Base-by-base conservation (phyloP, 1,139 yeast species). In the Debaryomyces psychrophilus region DNA sequence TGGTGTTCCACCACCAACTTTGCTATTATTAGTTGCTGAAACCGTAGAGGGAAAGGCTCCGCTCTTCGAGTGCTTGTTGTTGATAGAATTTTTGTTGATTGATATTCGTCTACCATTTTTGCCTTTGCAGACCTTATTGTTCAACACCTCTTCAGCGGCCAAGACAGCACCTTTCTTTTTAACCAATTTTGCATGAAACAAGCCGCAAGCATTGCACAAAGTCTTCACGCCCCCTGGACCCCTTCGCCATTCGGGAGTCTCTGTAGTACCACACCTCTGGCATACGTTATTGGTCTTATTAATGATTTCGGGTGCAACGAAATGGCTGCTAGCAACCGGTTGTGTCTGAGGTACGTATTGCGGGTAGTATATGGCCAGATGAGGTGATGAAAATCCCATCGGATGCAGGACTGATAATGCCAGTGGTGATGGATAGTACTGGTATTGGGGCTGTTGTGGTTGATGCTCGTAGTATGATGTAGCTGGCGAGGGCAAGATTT, bases 181-280 rank as follows among this genome's bases (percentile, higher is more conserved):
- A 42, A 82, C 80, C 45, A 86, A 69, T 61, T 87, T 87, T 23
- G 93, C 90, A 64, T 85, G 90, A 62, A 81, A 87, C 43, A 90
- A 71, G 0, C 97, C 97, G 67, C 97, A 90, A 0, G 96, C 96
- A 64, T 90, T 90, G 65, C 96, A 90, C 48, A 90, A 70, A 0
- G 95, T 87, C 44, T 95, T 73, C 11, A 86, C 87, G 0, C 96
- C 97, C 50, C 82, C 81, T 2, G 96, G 96, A 0, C 96, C 96
- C 47, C 90, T 76, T 54, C 96, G 74, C 96, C 97, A 90, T 67
- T 90, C 96, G 0, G 96, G 96, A 1, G 97, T 89, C 50, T 85
- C 89, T 2, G 81, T 77, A n/a, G 87, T 83, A 17, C 86, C 87
- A 64, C 97, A 90, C 52, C 71, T 55, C 43, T 67, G 71, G 49